Base-by-base conservation (phyloP, 2,329 filamentous ascomycete genomes). In the Colletotrichum limetticola region DNA sequence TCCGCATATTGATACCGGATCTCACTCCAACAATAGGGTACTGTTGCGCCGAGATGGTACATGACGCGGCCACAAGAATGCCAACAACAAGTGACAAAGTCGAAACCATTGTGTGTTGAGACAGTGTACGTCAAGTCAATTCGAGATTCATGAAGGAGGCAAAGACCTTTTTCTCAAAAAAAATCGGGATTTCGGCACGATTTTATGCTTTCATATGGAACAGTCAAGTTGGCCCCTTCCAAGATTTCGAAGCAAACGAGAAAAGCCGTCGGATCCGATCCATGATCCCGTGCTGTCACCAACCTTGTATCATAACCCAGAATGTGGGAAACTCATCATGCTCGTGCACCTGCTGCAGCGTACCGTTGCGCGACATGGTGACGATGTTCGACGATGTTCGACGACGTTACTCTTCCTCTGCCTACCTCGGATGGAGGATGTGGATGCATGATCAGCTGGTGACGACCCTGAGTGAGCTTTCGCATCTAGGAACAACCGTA, bases 1-100 rank as follows among this genome's bases (percentile, higher is more conserved):
- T 84, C 24, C 63, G 62, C 16, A 71, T 57, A 72, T 83, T 78
- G 68, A 86, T 79, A 12, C 82, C 82, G 2, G 78, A 78, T 22
- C 77, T 75, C 56, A 81, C 80, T 61, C 87, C 86, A 26, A 82
- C 81, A 8, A 88, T 75, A 22, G 80, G 77, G 26, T 66, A 37
- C n/a, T 69, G 28, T 37, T 65, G 63, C 46, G 24, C 46, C 5
- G 66, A 56, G 46, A 35, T 28, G 4, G 24, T 37, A 58, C 57
- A 62, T 58, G 64, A 63, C 9, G 60, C 46, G 19, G 28, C 32
- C 55, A 49, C 52, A 8, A 75, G 42, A 37, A 68, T 42, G 61
- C 59, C 46, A 16, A 74, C 37, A 24, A 52, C 12, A 2, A 55
- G 22, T 22, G 28, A 7, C 19, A 65, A 28, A 56, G 28, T 37